Percentiles rank a stretch among this genome's conserved stretches.
Conservation (phyloP, 2,329 filamentous ascomycete genomes). For the Fonsecaea pugnacius region DNA sequence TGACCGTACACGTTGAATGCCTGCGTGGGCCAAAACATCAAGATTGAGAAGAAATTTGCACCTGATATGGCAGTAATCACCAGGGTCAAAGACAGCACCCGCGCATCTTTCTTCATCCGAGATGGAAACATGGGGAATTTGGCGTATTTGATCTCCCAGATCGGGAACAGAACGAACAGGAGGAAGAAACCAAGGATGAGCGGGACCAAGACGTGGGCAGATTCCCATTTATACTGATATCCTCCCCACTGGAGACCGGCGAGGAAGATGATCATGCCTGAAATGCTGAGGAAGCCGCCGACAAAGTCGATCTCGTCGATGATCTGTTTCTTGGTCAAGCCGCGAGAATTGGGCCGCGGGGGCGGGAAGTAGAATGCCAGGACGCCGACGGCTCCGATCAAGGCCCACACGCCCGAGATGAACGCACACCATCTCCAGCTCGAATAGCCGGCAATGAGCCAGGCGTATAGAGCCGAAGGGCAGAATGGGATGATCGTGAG, state of each 20-base stretch:
- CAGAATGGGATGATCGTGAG: constrained; percentile 67
- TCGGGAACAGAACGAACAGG: constrained; percentile 44
- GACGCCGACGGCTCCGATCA: constrained; percentile 49
- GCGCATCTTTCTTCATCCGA: constrained; percentile 51
- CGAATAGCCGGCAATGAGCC: constrained; percentile 56
- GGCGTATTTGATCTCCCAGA: constrained; percentile 53
- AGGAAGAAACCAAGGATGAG: constrained; percentile 50
- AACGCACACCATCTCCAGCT: constrained; percentile 52
- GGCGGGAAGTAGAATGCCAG: constrained; percentile 52
- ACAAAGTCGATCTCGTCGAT: constrained; percentile 56
- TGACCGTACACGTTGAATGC: constrained; percentile 67
- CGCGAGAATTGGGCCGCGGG: constrained; percentile 44
- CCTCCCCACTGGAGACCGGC: constrained; percentile 59
- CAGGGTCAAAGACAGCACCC: constrained; percentile 57
- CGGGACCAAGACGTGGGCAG: constrained; percentile 49
- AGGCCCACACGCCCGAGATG: constrained; percentile 49
- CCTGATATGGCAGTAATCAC: constrained; percentile 64
- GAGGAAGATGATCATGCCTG: constrained; percentile 42
- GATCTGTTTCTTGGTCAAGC: constrained; percentile 40
- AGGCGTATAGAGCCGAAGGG: constrained; percentile 65
- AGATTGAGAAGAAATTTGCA: constrained; percentile 60
- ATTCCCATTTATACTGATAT: constrained; percentile 51
- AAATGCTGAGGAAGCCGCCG: constrained; percentile 54
- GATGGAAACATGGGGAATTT: constrained; percentile 52
- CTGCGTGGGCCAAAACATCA: constrained; percentile 66